Percentiles rank a stretch among this genome's conserved stretches.
Conservation (phyloP, 148 eudicot species). For the Chenopodium berlandieri region DNA sequence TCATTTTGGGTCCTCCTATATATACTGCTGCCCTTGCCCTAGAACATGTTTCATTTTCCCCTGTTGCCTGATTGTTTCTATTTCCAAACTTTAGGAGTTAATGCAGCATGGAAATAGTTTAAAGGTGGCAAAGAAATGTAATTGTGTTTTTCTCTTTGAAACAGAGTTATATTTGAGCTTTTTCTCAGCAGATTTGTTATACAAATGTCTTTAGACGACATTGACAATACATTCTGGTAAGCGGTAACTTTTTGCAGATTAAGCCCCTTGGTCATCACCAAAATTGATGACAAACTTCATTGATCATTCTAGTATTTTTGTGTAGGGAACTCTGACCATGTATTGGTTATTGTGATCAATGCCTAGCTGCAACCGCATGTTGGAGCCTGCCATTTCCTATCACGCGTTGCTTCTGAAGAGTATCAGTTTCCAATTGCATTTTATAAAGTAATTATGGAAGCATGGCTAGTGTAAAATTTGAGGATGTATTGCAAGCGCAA, state of each 20-base stretch:
- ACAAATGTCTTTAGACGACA: neutral
- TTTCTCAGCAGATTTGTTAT: neutral
- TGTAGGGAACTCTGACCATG: neutral
- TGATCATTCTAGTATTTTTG: neutral
- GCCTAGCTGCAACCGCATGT: neutral
- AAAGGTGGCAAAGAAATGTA: neutral
- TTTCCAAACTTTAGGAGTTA: neutral
- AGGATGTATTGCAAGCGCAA: neutral
- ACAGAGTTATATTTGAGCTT: neutral
- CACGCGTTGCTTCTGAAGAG: neutral
- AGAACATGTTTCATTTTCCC: neutral
- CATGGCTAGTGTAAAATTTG: neutral
- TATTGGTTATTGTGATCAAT: neutral
- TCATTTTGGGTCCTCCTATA: neutral
- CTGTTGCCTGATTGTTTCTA: neutral
- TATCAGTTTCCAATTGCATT: neutral
- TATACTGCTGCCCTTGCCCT: neutral
- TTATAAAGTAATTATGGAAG: neutral
- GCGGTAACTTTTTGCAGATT: neutral
- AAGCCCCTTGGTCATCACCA: neutral
- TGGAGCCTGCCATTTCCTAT: neutral
- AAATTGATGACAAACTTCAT: neutral
- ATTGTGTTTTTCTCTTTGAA: neutral
- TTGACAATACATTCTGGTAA: neutral
- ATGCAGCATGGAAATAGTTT: neutral